phyloP scores from a whole-genome alignment of 768 basidiomycete genomes.

The Trametes punicea region DNA sequence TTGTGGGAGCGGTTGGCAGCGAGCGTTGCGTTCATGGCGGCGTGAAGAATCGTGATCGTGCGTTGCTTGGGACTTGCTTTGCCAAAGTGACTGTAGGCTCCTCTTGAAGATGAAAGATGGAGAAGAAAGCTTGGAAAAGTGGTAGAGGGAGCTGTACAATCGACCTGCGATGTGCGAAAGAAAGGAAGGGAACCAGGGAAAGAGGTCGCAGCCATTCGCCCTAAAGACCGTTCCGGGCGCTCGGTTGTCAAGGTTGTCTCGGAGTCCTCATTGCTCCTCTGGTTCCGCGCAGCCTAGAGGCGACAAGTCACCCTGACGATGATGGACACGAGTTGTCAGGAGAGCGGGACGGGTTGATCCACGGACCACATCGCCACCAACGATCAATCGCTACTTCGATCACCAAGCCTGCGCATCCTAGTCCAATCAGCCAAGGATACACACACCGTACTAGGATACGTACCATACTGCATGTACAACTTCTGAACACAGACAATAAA shows the following conservation, averaged over 20 bases:
- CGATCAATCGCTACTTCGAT: conserved; percentile 13
- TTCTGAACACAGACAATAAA: too few relatives aligned
- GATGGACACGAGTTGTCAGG: conserved; percentile 13
- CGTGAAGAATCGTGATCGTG: conserved; percentile 16
- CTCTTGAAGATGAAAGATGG: not conserved
- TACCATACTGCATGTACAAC: too few relatives aligned
- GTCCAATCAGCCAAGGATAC: not conserved
- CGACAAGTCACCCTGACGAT: conserved; percentile 9
- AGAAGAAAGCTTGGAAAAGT: not conserved
- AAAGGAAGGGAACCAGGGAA: conserved; percentile 17
- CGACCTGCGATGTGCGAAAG: conserved; percentile 23
- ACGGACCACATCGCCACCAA: conserved; percentile 21
- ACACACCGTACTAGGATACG: not conserved
- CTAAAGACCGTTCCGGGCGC: conserved; percentile 11
- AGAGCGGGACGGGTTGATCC: conserved; percentile 8
- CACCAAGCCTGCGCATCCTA: conserved; percentile 6
- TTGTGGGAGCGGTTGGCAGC: conserved; percentile 26
- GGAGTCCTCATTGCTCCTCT: conserved; percentile 15
- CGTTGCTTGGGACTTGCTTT: conserved; percentile 19
- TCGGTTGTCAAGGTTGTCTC: conserved; percentile 14
- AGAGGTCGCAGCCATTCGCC: not conserved
- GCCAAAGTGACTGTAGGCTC: conserved; percentile 22
- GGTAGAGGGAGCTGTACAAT: conserved; percentile 20
- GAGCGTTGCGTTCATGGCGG: conserved; percentile 26
- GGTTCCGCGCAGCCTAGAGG: conserved; percentile 2